phyloP scores from a whole-genome alignment of 1,284 basidiomycete species.

The Peniophora sp. region DNA sequence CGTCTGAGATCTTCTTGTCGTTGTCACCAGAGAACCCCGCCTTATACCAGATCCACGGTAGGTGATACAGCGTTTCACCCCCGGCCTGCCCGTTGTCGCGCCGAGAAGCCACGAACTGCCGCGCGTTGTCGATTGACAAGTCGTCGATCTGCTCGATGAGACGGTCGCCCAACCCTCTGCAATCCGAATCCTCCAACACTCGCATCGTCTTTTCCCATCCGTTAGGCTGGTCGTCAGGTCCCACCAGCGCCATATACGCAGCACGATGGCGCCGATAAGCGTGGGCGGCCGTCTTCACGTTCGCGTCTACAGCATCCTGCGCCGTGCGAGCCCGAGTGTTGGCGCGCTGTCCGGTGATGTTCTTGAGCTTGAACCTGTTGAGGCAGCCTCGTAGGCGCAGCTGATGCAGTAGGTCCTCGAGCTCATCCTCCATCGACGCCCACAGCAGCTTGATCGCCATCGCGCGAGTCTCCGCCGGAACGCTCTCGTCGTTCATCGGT shows the following conservation, averaged over 20 bases:
- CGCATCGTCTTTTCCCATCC: conserved; percentile 7
- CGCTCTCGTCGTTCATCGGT: not conserved
- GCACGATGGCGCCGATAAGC: conserved; percentile 7
- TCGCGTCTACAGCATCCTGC: conserved; percentile 8
- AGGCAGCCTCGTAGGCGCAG: conserved; percentile 18
- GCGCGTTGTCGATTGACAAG: not conserved
- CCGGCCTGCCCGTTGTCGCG: not conserved
- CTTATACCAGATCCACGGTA: not conserved
- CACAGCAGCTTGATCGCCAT: not conserved
- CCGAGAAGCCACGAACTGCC: not conserved
- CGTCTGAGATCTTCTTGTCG: too few relatives aligned
- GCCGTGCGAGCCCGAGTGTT: conserved; percentile 15
- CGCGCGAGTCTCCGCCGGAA: not conserved
- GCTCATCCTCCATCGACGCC: conserved; percentile 18
- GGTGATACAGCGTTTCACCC: not conserved
- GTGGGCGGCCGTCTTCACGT: conserved; percentile 3
- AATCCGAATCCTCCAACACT: conserved; percentile 9
- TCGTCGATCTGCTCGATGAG: not conserved
- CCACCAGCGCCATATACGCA: conserved; percentile 6
- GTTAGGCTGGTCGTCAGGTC: conserved; percentile 11
- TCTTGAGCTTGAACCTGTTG: conserved; percentile 18
- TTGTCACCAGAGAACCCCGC: too few relatives aligned
- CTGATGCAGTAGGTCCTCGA: conserved; percentile 20
- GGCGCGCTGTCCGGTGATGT: conserved; percentile 18
- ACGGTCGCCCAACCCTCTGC: conserved; percentile 11